A percentile compares a stretch with the other conserved stretches of the same genome.
These are phyloP conservation scores for Penicillium griseofulvum DNA, from an alignment of 2,329 filamentous ascomycete species.

Conservation along the genomic window DNA sequence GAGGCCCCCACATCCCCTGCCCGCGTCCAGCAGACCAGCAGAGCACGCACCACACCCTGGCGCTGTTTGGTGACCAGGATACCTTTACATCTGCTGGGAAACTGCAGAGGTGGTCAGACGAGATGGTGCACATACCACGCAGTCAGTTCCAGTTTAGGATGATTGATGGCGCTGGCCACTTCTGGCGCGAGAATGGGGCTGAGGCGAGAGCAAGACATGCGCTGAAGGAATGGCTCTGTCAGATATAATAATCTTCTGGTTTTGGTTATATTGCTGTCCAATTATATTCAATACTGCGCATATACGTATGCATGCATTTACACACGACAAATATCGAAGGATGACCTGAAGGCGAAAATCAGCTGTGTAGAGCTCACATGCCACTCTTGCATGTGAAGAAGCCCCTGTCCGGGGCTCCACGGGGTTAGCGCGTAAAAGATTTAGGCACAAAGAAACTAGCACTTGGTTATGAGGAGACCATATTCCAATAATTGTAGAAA, in stretches of 20 bases:
- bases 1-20: conserved; percentile 29
- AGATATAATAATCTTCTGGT: conserved; percentile 5
- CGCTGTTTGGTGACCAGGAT: conserved; percentile 73
- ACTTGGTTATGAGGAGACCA: neutral
- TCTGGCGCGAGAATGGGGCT: conserved; percentile 59
- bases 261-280: neutral
- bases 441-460: neutral
- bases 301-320: conserved; percentile 1
- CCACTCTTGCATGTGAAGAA: conserved; percentile 4
- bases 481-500: neutral
- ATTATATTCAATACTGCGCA: neutral
- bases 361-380: neutral
- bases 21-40: conserved; percentile 56
- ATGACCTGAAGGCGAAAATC: conserved; percentile 1
- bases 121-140: conserved; percentile 45
- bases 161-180: conserved; percentile 58
- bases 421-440: neutral
- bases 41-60: conserved; percentile 58
- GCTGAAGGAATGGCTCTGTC: conserved; percentile 43
- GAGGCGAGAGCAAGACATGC: conserved; percentile 39
- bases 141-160: conserved; percentile 52
- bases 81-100: conserved; percentile 66
- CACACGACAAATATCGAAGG: neutral
- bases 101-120: conserved; percentile 64
- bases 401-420: neutral